These are phyloP conservation scores for Erythrobasidium hasegawianum DNA, from an alignment of 1,284 basidiomycete genomes.

Conservation along the genomic window DNA sequence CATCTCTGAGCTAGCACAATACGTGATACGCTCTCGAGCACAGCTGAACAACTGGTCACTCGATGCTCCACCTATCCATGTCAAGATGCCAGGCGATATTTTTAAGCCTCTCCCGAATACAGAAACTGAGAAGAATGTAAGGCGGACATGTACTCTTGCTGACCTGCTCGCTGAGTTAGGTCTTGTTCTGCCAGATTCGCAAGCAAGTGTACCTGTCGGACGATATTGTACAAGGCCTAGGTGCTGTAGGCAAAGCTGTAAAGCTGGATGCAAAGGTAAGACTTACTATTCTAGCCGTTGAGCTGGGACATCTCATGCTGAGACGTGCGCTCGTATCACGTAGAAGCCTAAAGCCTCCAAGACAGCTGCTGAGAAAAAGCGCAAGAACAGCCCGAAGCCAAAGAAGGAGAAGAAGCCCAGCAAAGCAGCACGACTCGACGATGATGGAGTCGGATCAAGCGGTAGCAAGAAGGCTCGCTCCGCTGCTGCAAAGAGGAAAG, in stretches of 20 bases:
- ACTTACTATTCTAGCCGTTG: too few species aligned
- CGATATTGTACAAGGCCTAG: constrained; percentile 58
- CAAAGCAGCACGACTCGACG: constrained; percentile 8
- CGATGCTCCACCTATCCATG: constrained; percentile 71
- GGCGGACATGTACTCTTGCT: constrained; percentile 21
- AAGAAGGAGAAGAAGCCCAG: constrained; percentile 14
- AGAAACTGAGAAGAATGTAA: constrained; percentile 43
- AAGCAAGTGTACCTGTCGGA: constrained; percentile 64
- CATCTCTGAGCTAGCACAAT: constrained; percentile 82
- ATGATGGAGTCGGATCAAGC: background rate
- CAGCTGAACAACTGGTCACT: constrained; percentile 69
- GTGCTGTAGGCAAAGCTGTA: constrained; percentile 49
- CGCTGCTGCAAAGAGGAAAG: constrained; percentile 1
- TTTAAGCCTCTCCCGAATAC: constrained; percentile 52
- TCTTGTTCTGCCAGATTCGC: constrained; percentile 55
- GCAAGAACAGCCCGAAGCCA: constrained; percentile 2
- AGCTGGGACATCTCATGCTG: too few species aligned
- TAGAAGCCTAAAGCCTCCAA: background rate
- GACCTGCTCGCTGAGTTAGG: background rate
- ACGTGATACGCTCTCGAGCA: constrained; percentile 71
- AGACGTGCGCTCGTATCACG: background rate
- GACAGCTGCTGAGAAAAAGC: background rate
- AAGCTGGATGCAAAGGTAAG: constrained; percentile 18
- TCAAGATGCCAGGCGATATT: constrained; percentile 77
- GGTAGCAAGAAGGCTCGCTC: constrained; percentile 7